A percentile compares a stretch with the other conserved stretches of the same genome.
Conservation (phyloP, 257 asterid genomes). For the Rhazya stricta region DNA sequence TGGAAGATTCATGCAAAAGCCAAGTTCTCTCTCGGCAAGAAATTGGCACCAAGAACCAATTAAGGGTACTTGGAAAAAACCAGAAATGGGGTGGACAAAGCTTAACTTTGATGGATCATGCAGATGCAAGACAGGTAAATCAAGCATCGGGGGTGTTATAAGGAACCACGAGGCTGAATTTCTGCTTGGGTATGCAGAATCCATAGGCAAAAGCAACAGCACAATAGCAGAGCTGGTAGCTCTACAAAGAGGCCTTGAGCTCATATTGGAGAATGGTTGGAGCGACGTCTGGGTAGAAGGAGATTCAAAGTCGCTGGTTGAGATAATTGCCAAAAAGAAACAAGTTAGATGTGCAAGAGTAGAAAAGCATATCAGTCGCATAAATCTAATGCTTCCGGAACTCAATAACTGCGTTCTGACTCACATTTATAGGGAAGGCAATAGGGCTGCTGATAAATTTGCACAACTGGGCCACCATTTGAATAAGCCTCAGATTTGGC, state of each 20-base stretch:
- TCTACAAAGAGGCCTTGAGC: slow-evolving; percentile 61
- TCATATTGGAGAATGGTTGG: slow-evolving; percentile 66
- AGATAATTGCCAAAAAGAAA: slow-evolving; percentile 37
- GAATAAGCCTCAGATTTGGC: slow-evolving; percentile 60
- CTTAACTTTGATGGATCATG: slow-evolving; percentile 77
- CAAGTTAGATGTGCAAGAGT: slow-evolving; percentile 38
- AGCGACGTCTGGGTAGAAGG: slow-evolving; percentile 62
- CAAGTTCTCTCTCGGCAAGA: slow-evolving; percentile 30
- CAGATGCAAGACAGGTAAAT: slow-evolving; percentile 53
- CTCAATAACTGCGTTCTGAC: slow-evolving; percentile 39
- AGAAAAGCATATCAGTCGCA: slow-evolving; percentile 33
- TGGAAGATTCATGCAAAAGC: slow-evolving; percentile 17
- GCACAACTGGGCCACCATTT: slow-evolving; percentile 63
- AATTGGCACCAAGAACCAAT: slow-evolving; percentile 43
- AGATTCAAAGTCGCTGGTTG: slow-evolving; percentile 55
- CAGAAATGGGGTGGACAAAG: slow-evolving; percentile 63
- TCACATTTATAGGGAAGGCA: slow-evolving; percentile 63
- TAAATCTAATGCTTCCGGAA: slow-evolving; percentile 46
- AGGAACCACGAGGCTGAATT: slow-evolving; percentile 64
- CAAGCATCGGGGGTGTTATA: slow-evolving; percentile 70
- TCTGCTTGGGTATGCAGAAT: slow-evolving; percentile 61
- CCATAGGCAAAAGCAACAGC: slow-evolving; percentile 56
- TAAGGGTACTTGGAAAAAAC: slow-evolving; percentile 53
- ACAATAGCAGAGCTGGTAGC: slow-evolving; percentile 62
- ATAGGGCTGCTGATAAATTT: slow-evolving; percentile 66